A percentile compares a stretch with the other conserved stretches of the same genome.
Evolutionary conservation across 345 rosid species (phyloP).

Genomic region (Brassica nigra): DNA sequence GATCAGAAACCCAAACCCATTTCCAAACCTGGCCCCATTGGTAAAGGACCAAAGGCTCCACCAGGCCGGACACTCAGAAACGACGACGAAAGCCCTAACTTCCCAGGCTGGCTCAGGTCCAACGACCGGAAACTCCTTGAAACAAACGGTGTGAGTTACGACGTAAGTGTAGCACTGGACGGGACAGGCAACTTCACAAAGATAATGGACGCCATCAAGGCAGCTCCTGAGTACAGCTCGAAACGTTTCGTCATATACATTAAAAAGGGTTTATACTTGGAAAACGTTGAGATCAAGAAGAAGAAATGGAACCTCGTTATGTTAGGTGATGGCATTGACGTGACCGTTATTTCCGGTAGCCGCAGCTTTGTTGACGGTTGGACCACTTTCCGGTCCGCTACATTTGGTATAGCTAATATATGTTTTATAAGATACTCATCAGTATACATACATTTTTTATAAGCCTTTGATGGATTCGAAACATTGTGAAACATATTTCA

Average conservation of each 20-base stretch:
- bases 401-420: conserved; percentile 54
- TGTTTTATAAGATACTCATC: neutral
- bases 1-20: conserved; percentile 28
- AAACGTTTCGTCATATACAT: conserved; percentile 57
- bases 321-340: conserved; percentile 75
- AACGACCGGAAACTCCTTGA: conserved; percentile 55
- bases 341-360: conserved; percentile 65
- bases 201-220: conserved; percentile 61
- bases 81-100: conserved; percentile 23
- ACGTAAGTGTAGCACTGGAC: conserved; percentile 68
- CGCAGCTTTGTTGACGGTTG: conserved; percentile 71
- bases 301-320: conserved; percentile 82
- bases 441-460: neutral
- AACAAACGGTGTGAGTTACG: conserved; percentile 40
- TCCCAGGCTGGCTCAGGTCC: conserved; percentile 63
- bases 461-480: neutral
- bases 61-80: conserved; percentile 27
- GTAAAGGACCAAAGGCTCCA: conserved; percentile 34
- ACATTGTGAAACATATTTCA: conserved; percentile 28
- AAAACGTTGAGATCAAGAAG: conserved; percentile 80
- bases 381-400: conserved; percentile 93
- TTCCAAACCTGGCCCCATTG: conserved; percentile 26
- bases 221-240: conserved; percentile 66
- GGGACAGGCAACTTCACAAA: conserved; percentile 72
- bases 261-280: conserved; percentile 67